A percentile compares a stretch with the other conserved stretches of the same genome.
Evolutionary conservation across 2,329 filamentous ascomycete species (phyloP).

Genomic region (Monilinia aucupariae): DNA sequence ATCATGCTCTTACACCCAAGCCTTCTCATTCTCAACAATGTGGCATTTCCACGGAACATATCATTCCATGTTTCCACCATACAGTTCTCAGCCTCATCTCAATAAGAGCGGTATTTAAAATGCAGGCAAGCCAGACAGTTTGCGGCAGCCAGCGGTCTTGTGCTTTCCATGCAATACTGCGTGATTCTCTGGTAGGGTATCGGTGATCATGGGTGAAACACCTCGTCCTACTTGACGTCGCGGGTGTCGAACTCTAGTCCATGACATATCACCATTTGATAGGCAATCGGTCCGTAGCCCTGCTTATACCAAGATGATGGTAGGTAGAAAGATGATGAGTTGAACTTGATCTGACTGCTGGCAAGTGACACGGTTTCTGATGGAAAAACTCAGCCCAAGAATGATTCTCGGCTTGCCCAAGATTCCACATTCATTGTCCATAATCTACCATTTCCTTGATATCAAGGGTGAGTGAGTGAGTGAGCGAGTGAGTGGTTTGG

Average conservation of each 20-base stretch:
- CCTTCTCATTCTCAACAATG: not conserved
- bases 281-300: slow-evolving; percentile 8
- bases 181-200: not conserved
- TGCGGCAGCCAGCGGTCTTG: not conserved
- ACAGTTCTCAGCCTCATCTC: not conserved
- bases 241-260: not conserved
- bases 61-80: slow-evolving; percentile 1
- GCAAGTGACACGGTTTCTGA: slow-evolving; percentile 9
- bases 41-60: not conserved
- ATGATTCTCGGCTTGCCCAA: not conserved
- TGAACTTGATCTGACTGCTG: slow-evolving; percentile 3
- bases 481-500: not conserved
- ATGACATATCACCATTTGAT: not conserved
- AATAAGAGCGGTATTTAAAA: not conserved
- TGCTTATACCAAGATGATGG: not conserved
- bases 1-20: not conserved
- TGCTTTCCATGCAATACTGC: not conserved
- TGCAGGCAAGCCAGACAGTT: not conserved
- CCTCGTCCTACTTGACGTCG: not conserved
- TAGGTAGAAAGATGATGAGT: not conserved
- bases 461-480: not conserved
- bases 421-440: not conserved
- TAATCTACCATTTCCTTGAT: not conserved
- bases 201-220: not conserved
- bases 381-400: not conserved